Evolutionary conservation across 163 green algal species (phyloP), one percentile per base, ranked within the genome.

Genomic region (Scenedesmus sp.): DNA sequence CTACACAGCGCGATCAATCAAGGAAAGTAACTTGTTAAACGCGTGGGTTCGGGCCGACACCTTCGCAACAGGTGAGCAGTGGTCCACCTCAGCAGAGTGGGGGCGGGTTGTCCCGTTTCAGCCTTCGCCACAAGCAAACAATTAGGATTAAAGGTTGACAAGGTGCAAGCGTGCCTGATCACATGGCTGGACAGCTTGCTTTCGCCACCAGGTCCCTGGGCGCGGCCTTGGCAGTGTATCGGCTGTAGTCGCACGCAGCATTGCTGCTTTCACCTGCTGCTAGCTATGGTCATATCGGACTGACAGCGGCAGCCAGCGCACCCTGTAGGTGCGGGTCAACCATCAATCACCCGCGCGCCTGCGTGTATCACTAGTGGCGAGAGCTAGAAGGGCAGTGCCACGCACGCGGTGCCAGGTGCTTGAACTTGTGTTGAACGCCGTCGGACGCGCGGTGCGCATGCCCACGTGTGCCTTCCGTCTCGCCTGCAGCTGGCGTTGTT

Each of bases 1-100:
- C 23, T 52, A 13, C 23, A 52, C 70, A 79, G 70, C 70, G 70
- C 70, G 70, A 79, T 79, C 23, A 79, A 52, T 52, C 4, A 12
- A 79, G 4, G 5, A 79, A 79, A 52, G 23, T 52, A 15, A 3
- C 13, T 2, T 52, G 2, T 15, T 79, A 6, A 79, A 79, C 23
- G 66, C 70, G 23, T 52, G 6, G 70, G 12, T 13, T 52, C 23
- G 70, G 23, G 70, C 70, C 23, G 70, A 79, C 70, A 79, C 70
- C 5, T 52, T 79, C 70, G 23, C 23, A 52, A 79, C 23, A 52
- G 70, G 70, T 79, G 23, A 79, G 70, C 70, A 79, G 70, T 52
- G 70, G 70, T 79, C 70, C 70, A 79, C 70, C 70, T 79, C 70
- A 79, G 70, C 70, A 79, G 70, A 52, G 70, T 79, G 70, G 23